Conservation (phyloP, 2,329 filamentous ascomycete species). For the Aspergillus clavatus region DNA sequence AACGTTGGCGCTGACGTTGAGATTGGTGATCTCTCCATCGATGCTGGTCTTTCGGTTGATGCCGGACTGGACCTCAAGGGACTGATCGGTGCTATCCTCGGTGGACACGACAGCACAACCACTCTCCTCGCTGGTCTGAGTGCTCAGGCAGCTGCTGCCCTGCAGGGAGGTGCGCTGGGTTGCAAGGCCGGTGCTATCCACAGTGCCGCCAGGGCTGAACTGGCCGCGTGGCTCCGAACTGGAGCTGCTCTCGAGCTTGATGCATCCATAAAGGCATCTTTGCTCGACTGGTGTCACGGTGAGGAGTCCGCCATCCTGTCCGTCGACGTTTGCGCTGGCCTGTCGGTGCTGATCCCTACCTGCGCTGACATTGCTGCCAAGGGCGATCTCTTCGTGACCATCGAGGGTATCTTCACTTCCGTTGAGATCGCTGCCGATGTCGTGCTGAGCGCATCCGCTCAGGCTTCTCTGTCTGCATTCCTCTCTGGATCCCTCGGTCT, state of each 20-base stretch:
- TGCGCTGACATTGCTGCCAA: constrained; percentile 33
- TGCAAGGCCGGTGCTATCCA: constrained; percentile 27
- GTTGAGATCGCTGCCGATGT: constrained; percentile 25
- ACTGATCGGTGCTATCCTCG: constrained; percentile 23
- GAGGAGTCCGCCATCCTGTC: constrained; percentile 20
- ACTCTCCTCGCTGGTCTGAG: constrained; percentile 27
- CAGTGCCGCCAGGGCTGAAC: constrained; percentile 23
- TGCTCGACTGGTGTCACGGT: constrained; percentile 32
- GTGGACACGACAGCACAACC: constrained; percentile 14
- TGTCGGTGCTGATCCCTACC: constrained; percentile 32
- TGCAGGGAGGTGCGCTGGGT: constrained; percentile 33
- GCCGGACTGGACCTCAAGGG: constrained; percentile 18
- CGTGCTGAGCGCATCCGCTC: constrained; percentile 27
- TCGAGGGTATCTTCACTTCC: constrained; percentile 33
- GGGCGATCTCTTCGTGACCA: constrained; percentile 32
- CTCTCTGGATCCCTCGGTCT: constrained; percentile 17
- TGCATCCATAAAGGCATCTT: constrained; percentile 23
- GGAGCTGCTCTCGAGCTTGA: constrained; percentile 21
- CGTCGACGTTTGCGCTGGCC: constrained; percentile 26
- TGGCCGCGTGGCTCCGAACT: constrained; percentile 27
- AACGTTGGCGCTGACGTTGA: constrained; percentile 15
- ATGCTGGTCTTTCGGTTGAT: constrained; percentile 14
- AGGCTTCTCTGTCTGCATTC: constrained; percentile 27
- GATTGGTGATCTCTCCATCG: constrained; percentile 1
- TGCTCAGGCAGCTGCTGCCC: constrained; percentile 33